A percentile compares a stretch with the other conserved stretches of the same genome.
These are phyloP conservation scores for Neofusicoccum umdonicola DNA, from an alignment of 2,329 filamentous ascomycete species.

Conservation along the genomic window DNA sequence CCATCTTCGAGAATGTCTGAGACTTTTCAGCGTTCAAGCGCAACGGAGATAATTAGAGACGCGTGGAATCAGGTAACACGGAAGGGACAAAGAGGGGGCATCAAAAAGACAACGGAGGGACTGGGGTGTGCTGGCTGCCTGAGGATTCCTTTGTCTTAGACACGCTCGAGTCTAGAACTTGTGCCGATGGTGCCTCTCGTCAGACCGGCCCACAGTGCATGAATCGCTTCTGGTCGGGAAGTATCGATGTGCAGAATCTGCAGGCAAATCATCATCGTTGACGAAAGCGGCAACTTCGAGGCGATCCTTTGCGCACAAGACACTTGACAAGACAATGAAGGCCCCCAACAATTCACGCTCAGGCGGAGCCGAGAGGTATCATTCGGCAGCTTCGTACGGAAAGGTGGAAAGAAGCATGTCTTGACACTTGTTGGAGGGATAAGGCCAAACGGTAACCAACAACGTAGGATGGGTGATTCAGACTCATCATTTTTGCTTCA, in stretches of 20 bases:
- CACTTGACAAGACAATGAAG: neutral
- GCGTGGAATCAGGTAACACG: neutral
- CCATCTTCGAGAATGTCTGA: neutral
- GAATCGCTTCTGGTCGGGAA: neutral
- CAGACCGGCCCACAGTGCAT: neutral
- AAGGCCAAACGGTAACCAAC: neutral
- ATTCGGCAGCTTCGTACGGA: neutral
- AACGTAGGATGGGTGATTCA: neutral
- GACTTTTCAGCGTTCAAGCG: neutral
- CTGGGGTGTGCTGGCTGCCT: neutral
- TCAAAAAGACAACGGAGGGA: neutral
- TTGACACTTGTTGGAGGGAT: neutral
- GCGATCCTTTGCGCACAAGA: neutral
- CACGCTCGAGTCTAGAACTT: neutral
- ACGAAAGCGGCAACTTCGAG: neutral
- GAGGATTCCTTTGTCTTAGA: constrained; percentile 6
- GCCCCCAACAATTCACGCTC: too few relatives aligned
- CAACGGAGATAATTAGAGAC: neutral
- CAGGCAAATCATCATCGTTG: neutral
- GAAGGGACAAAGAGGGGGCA: neutral
- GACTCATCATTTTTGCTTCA: neutral
- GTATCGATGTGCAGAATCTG: constrained; percentile 10
- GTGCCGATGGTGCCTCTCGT: neutral
- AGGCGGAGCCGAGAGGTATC: neutral
- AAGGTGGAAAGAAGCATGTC: neutral